Conservation (phyloP, 2,329 filamentous ascomycete genomes). For the Fusarium xylarioides region DNA sequence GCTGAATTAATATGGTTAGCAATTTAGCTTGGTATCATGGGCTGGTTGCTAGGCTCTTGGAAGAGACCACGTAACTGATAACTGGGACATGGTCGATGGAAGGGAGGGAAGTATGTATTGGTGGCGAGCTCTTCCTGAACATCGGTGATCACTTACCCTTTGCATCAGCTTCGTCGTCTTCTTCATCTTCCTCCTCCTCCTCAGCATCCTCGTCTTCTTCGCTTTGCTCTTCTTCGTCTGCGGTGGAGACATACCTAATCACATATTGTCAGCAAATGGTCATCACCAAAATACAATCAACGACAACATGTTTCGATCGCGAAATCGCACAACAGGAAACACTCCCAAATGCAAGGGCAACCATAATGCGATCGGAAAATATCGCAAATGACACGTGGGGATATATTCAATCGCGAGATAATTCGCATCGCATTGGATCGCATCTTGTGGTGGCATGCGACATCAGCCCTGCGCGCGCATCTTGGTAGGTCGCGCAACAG, state of each 20-base stretch:
- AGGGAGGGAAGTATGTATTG: not conserved
- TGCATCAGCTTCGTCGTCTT: conserved; percentile 45
- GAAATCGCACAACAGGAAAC: not conserved
- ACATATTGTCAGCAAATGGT: conserved; percentile 22
- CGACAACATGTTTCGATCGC: not conserved
- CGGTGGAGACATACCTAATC: conserved; percentile 49
- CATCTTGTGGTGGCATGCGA: conserved; percentile 28
- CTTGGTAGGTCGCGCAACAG: conserved; percentile 24
- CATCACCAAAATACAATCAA: conserved; percentile 1
- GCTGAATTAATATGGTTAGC: conserved; percentile 2
- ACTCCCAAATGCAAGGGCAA: not conserved
- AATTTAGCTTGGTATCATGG: not conserved
- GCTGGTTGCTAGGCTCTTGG: not conserved
- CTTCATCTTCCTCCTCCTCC: conserved; percentile 50
- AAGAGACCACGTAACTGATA: not conserved
- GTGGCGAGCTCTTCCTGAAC: conserved; percentile 1
- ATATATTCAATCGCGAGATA: conserved; percentile 1
- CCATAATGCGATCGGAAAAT: not conserved
- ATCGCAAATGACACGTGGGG: not conserved
- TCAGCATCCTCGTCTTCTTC: conserved; percentile 52
- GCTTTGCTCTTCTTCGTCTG: conserved; percentile 55
- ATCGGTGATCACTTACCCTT: conserved; percentile 48
- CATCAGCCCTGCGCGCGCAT: conserved; percentile 32
- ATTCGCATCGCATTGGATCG: conserved; percentile 1
- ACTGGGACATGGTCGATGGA: not conserved